Evolutionary conservation across 1,284 basidiomycete species (phyloP).

Genomic region (Hymenochaete sp.): DNA sequence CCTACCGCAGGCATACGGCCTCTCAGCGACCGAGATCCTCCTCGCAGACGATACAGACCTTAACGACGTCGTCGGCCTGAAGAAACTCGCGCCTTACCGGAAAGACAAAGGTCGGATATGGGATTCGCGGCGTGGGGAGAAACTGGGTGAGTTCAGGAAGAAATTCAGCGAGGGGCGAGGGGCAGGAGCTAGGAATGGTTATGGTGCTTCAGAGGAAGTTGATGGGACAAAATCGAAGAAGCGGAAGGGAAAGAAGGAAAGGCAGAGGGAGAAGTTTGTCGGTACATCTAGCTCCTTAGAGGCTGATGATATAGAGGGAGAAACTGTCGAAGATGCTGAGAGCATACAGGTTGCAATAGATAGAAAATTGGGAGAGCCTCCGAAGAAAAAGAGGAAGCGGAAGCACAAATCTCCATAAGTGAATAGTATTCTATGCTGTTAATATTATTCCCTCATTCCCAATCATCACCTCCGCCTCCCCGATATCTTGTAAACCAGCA

Average conservation of each 20-base stretch:
- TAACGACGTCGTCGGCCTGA: slow-evolving; percentile 84
- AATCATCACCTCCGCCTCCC: too few species aligned
- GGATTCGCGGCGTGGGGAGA: slow-evolving; percentile 58
- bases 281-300: neutral
- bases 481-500: too few species aligned
- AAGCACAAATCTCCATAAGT: too few species aligned
- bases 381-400: slow-evolving; percentile 16
- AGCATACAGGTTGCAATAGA: too few species aligned
- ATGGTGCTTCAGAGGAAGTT: slow-evolving; percentile 19
- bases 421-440: too few species aligned
- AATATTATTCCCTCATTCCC: too few species aligned
- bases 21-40: slow-evolving; percentile 84
- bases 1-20: slow-evolving; percentile 57
- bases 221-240: slow-evolving; percentile 38
- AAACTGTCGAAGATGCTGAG: neutral
- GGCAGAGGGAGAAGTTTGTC: slow-evolving; percentile 40
- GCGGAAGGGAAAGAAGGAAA: slow-evolving; percentile 70
- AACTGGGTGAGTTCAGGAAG: slow-evolving; percentile 67
- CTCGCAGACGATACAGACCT: slow-evolving; percentile 90
- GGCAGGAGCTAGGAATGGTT: slow-evolving; percentile 14
- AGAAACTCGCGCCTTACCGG: slow-evolving; percentile 89
- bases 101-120: slow-evolving; percentile 40
- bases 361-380: slow-evolving; percentile 9
- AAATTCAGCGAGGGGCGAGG: slow-evolving; percentile 33
- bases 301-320: neutral